Evolutionary conservation across 495 filamentous ascomycete genomes (phyloP).

Genomic region (Friedmanniomyces endolithicus): DNA sequence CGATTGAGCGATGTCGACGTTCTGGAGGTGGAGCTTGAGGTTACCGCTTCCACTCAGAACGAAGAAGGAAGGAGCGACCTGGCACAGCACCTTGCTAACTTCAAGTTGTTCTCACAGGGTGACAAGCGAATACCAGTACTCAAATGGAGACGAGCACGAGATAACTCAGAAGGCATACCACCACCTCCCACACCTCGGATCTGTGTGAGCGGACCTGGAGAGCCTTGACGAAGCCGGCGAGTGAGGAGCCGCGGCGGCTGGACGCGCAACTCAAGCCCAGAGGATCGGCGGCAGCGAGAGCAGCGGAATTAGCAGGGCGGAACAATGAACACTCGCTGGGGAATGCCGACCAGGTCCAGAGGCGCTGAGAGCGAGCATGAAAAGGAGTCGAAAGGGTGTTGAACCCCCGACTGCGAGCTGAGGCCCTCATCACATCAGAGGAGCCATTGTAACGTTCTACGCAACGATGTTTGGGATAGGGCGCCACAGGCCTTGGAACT

Average conservation of each 20-base stretch:
- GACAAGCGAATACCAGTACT: slow-evolving; percentile 20
- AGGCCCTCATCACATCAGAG: no score
- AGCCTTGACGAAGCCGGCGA: slow-evolving; percentile 4
- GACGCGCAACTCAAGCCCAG: neutral
- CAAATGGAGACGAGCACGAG: slow-evolving; percentile 16
- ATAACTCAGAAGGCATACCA: slow-evolving; percentile 13
- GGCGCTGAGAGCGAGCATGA: no score
- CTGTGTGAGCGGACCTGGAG: slow-evolving; percentile 18
- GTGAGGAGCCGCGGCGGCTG: neutral
- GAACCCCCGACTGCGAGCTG: no score
- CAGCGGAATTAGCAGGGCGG: neutral
- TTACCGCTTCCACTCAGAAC: neutral
- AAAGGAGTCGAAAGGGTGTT: no score
- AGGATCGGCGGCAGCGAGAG: neutral
- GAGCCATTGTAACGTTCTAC: neutral
- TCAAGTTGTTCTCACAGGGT: slow-evolving; percentile 12
- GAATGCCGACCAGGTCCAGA: no score
- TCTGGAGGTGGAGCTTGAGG: neutral
- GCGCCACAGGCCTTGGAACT: neutral
- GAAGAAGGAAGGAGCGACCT: neutral
- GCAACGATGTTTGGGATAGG: neutral
- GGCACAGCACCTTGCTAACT: neutral
- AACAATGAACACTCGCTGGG: neutral
- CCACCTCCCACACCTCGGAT: slow-evolving; percentile 19
- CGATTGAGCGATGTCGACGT: neutral